A percentile compares a stretch with the other conserved stretches of the same genome.
Conservation (phyloP, 768 basidiomycete species). For the Kwoniella mangroviensis region DNA sequence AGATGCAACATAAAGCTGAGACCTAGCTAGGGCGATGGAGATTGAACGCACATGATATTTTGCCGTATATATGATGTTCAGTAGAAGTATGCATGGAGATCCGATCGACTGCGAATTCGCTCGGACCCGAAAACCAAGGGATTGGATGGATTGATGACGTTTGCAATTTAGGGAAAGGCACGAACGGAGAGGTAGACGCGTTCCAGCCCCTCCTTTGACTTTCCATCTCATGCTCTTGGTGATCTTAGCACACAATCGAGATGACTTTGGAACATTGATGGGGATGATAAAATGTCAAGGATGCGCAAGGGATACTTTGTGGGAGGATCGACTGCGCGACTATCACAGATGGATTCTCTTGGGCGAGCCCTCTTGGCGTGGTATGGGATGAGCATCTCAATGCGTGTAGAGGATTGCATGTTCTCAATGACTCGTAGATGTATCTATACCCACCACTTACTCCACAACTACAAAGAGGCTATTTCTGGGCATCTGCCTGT, state of each 20-base stretch:
- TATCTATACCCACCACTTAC: neutral
- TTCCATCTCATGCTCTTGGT: neutral
- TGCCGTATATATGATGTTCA: too few species aligned
- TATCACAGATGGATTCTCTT: too few species aligned
- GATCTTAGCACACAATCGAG: neutral
- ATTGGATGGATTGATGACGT: constrained; percentile 4
- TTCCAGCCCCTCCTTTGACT: neutral
- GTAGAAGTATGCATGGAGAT: neutral
- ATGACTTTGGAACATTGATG: neutral
- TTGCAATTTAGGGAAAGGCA: neutral
- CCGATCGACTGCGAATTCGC: neutral
- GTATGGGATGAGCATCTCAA: neutral
- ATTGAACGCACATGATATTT: too few species aligned
- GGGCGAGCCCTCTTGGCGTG: too few species aligned
- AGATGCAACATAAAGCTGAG: too few species aligned
- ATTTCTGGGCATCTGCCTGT: neutral
- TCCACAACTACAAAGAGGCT: neutral
- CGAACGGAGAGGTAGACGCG: neutral
- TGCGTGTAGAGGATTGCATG: neutral
- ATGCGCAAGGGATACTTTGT: neutral
- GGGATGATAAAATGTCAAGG: neutral
- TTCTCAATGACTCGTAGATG: neutral
- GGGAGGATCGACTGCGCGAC: neutral
- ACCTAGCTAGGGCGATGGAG: too few species aligned
- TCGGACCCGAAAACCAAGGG: neutral